Percentiles rank a stretch among this genome's conserved stretches.
Evolutionary conservation across 2,329 filamentous ascomycete genomes (phyloP).

Genomic region (Chaetomium sp.): DNA sequence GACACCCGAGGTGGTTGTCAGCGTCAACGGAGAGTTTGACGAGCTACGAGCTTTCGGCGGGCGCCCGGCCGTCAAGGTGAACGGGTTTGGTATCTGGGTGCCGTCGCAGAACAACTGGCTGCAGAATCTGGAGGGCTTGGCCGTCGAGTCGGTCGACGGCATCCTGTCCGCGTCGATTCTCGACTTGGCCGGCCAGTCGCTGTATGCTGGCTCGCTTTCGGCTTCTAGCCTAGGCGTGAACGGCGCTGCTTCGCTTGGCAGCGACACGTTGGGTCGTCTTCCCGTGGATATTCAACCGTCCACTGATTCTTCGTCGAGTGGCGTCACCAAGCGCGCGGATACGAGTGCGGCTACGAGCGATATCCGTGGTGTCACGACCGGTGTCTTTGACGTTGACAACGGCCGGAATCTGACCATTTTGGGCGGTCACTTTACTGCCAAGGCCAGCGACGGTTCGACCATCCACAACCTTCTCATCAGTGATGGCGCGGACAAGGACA

Average conservation of each 20-base stretch:
- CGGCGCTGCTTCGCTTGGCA: constrained; percentile 60
- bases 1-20: constrained; percentile 65
- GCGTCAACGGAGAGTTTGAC: constrained; percentile 74
- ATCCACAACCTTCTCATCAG: constrained; percentile 79
- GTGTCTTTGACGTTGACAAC: constrained; percentile 66
- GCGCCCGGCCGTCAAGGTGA: constrained; percentile 53
- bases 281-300: constrained; percentile 49
- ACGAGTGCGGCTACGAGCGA: constrained; percentile 31
- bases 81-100: constrained; percentile 88
- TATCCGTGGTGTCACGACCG: constrained; percentile 67
- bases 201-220: constrained; percentile 78
- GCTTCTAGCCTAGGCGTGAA: constrained; percentile 68
- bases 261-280: constrained; percentile 47
- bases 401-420: constrained; percentile 77
- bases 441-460: constrained; percentile 58
- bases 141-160: constrained; percentile 63
- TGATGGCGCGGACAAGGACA: constrained; percentile 62
- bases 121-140: constrained; percentile 59
- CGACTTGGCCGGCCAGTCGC: constrained; percentile 51
- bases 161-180: constrained; percentile 62
- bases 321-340: constrained; percentile 40
- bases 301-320: constrained; percentile 22
- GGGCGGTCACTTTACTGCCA: constrained; percentile 77
- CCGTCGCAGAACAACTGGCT: constrained; percentile 82
- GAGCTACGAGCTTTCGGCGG: constrained; percentile 62